Conservation (phyloP, 1,284 basidiomycete genomes). For the Malassezia equina region DNA sequence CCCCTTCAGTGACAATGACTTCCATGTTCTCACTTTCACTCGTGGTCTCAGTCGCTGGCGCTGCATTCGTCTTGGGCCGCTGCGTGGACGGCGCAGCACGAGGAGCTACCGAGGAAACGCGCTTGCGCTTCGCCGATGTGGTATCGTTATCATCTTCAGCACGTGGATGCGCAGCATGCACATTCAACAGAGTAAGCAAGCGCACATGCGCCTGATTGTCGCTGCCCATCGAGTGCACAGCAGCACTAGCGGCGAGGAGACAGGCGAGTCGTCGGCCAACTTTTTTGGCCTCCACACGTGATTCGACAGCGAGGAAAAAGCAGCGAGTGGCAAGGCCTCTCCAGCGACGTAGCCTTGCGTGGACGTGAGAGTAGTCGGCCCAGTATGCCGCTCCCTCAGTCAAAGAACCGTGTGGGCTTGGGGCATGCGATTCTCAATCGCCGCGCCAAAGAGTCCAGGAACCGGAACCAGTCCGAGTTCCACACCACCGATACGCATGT, state of each 20-base stretch:
- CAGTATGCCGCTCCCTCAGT: slow-evolving; percentile 35
- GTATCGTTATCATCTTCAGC: slow-evolving; percentile 3
- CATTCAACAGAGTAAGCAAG: slow-evolving; percentile 84
- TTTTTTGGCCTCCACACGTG: slow-evolving; percentile 15
- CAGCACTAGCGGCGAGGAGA: background rate
- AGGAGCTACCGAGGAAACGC: background rate
- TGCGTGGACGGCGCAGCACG: background rate
- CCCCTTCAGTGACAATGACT: background rate
- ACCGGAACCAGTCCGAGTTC: slow-evolving; percentile 31
- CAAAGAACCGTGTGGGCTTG: slow-evolving; percentile 44
- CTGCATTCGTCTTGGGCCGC: background rate
- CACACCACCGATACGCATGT: slow-evolving; percentile 51
- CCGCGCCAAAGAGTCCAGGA: slow-evolving; percentile 33
- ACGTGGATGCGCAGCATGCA: slow-evolving; percentile 57
- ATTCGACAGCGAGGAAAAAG: background rate
- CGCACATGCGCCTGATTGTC: slow-evolving; percentile 43
- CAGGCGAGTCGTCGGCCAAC: background rate
- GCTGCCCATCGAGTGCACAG: background rate
- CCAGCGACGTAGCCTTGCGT: background rate
- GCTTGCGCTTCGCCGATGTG: background rate
- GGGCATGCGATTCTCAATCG: slow-evolving; percentile 44
- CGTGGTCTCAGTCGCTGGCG: background rate
- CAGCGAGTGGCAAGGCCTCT: background rate
- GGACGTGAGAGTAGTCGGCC: background rate
- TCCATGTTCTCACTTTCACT: background rate